Base-by-base conservation (phyloP, 164 flowering plant species). In the Nymphaea thermarum region DNA sequence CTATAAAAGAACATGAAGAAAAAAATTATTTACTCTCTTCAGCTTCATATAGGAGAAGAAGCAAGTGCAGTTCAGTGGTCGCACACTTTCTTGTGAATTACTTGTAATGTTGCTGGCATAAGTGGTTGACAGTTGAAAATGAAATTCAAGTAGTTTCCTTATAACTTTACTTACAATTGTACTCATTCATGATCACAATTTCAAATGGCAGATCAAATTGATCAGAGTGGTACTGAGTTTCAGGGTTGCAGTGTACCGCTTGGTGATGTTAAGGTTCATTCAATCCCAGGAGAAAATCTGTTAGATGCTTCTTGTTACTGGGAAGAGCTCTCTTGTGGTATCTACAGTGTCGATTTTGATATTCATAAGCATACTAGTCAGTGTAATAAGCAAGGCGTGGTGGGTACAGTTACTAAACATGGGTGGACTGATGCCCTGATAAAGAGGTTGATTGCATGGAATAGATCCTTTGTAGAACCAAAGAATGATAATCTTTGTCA, bases 271-370 rank as follows among this genome's bases (percentile, higher is more conserved):
- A 2, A 17, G 57, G 42, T 43, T 7, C 43, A 45, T 76, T 77
- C 85, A 86, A 94, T 74, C 70, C 65, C 67, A 70, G 84, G 81
- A 71, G 82, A 72, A 67, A 76, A 71, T 69, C 69, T 71, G 47
- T 72, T 43, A 43, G 66, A 47, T 62, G 67, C 71, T 66, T 65
- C 65, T 43, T 78, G 71, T 42, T 92, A 77, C 75, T 92, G 97
- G 97, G 91, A 89, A 75, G 99, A 95, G 82, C 94, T 95, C 67
- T 73, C 93, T 4, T 95, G 99, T 84, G 99, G 96, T 42, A 77
- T 92, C 44, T 86, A 92, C 73, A 87, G 96, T 70, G 47, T 95
- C 43, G 15, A 75, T 16, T 70, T 85, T 3, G 70, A 68, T 73
- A 72, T 73, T 66, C 67, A 74, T 51, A 64, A 73, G 51, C 44